Evolutionary conservation across 2,329 filamentous ascomycete genomes (phyloP), one percentile per base, ranked within the genome.

Genomic region (Parastagonospora nodorum): DNA sequence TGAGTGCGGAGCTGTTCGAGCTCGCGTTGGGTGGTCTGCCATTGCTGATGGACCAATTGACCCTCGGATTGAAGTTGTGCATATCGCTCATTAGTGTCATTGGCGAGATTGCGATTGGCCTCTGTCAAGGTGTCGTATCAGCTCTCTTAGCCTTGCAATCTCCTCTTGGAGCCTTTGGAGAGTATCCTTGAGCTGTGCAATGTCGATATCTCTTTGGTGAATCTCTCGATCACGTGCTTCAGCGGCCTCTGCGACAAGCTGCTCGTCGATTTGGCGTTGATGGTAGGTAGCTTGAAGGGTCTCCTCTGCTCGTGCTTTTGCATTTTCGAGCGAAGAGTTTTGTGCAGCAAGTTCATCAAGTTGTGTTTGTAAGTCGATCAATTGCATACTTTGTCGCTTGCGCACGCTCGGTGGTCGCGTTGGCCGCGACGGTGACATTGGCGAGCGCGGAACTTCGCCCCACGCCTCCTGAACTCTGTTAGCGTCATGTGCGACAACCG

Each of bases 331-430:
- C 55, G 85, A 78, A 49, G 88, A 86, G 69, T 97, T 97, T 73
- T 99, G 93, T 16, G 88, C 86, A 35, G 88, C 80, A 58, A 99
- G 81, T 74, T 93, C 88, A 63, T 97, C 91, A 64, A 99, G 83
- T 67, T 84, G 86, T 53, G 84, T 82, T 79, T 97, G 92, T 69
- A 99, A 86, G 67, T 99, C 93, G 69, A 83, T 77, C 54, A 97
- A 86, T 77, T 97, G 93, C 87, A 97, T 93, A 82, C 93, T 97
- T 77, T 96, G 94, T 71, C 93, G 90, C 72, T 93, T 92, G 66
- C 93, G 92, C 84, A 99, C 89, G 80, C 92, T 97, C 70, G 92
- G 91, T 66, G 94, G 92, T 75, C 93, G 87, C 63, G 91, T 96
- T 48, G 94, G 92, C 75, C 93, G 87, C 63, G 91, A 96, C 48